phyloP scores from a whole-genome alignment of 1,284 basidiomycete species.

The Puccinia horiana region DNA sequence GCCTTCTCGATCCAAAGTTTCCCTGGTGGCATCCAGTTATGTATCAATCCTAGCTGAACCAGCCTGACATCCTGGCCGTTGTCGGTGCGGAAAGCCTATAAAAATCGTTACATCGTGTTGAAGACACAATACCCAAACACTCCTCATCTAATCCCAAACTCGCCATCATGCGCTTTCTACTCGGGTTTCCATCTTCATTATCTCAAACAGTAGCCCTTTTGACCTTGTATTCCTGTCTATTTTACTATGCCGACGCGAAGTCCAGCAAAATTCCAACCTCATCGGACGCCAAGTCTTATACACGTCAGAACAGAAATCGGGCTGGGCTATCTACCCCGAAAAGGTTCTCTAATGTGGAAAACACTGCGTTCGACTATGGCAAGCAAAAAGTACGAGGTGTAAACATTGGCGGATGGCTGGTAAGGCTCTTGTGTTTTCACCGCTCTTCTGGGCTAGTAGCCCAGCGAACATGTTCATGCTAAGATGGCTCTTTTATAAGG shows the following conservation, averaged over 20 bases:
- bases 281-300: background rate
- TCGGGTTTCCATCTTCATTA: background rate
- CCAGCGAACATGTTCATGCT: background rate
- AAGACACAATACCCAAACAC: too few species aligned
- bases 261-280: too few species aligned
- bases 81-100: slow-evolving; percentile 4
- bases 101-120: background rate
- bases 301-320: background rate
- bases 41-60: background rate
- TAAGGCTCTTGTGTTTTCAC: slow-evolving; percentile 52
- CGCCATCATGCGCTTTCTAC: background rate
- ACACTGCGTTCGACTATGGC: slow-evolving; percentile 54
- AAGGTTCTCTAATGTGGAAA: background rate
- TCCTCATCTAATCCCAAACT: background rate
- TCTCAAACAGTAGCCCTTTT: background rate
- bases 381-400: slow-evolving; percentile 59
- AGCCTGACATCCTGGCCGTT: background rate
- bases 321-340: background rate
- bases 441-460: background rate
- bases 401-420: slow-evolving; percentile 58
- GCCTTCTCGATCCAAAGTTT: background rate
- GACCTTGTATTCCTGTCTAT: background rate
- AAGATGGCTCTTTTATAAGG: background rate
- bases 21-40: background rate
- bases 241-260: background rate